Evolutionary conservation across 164 flowering plant species (phyloP).

Genomic region (Chimonanthus praecox): DNA sequence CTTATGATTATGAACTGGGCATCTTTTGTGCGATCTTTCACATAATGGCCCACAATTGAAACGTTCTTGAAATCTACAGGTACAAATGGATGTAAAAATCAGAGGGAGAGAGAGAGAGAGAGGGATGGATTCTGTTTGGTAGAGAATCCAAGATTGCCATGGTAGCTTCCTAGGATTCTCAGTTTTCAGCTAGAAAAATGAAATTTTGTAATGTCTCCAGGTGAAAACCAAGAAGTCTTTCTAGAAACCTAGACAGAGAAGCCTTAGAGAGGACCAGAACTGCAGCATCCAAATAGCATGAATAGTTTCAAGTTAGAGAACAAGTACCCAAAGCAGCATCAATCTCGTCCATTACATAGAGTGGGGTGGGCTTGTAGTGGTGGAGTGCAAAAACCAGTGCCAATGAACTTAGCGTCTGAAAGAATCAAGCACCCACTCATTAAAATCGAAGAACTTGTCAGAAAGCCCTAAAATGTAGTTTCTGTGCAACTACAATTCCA

Average conservation of each 20-base stretch:
- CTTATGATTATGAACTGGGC: constrained; percentile 96
- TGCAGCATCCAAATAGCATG: neutral
- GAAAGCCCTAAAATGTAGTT: neutral
- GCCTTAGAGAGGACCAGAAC: neutral
- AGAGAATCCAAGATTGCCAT: neutral
- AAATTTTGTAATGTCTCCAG: neutral
- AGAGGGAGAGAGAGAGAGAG: neutral
- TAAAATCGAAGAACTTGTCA: neutral
- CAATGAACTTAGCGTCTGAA: constrained; percentile 95
- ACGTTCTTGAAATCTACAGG: constrained; percentile 92
- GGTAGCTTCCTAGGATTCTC: neutral
- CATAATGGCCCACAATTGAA: constrained; percentile 97
- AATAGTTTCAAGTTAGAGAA: neutral
- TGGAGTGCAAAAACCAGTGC: constrained; percentile 98
- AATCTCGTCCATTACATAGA: constrained; percentile 98
- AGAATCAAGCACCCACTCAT: neutral
- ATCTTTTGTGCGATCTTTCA: constrained; percentile 95
- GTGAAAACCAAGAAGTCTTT: neutral
- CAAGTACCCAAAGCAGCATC: constrained; percentile 95
- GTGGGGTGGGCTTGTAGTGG: constrained; percentile 99
- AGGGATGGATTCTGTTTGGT: neutral
- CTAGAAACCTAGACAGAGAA: neutral
- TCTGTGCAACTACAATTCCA: neutral
- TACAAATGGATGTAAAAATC: constrained; percentile 1
- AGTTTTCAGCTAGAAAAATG: neutral